These are phyloP conservation scores for Fistulina hepatica DNA, from an alignment of 1,284 basidiomycete species.

Conservation along the genomic window DNA sequence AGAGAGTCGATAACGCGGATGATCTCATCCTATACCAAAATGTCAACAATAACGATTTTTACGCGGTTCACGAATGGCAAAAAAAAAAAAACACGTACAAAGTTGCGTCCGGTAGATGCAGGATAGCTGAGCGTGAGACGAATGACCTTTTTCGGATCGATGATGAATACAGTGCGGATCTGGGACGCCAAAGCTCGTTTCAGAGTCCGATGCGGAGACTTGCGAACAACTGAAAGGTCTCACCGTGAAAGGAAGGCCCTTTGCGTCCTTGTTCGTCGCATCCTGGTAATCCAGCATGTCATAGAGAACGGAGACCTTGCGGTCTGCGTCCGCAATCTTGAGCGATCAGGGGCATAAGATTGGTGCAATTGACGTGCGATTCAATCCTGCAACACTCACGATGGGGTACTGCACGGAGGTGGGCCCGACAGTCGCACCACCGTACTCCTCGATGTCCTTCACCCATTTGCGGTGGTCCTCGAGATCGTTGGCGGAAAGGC, in stretches of 20 bases:
- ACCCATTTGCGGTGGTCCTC: slow-evolving; percentile 85
- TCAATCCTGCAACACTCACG: slow-evolving; percentile 32
- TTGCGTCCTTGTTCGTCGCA: slow-evolving; percentile 87
- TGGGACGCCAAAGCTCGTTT: slow-evolving; percentile 28
- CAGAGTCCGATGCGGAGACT: slow-evolving; percentile 7
- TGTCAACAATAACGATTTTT: slow-evolving; percentile 7
- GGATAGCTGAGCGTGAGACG: slow-evolving; percentile 88
- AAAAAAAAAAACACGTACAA: slow-evolving; percentile 80
- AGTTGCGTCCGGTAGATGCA: slow-evolving; percentile 75
- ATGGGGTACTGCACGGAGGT: slow-evolving; percentile 87
- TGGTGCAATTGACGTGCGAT: neutral
- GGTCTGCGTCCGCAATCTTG: slow-evolving; percentile 90
- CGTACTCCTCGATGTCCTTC: slow-evolving; percentile 82
- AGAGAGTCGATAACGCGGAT: slow-evolving; percentile 42
- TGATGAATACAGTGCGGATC: slow-evolving; percentile 92
- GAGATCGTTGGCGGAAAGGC: slow-evolving; percentile 89
- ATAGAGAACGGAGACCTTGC: slow-evolving; percentile 77
- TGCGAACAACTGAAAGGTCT: slow-evolving; percentile 15
- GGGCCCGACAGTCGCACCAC: slow-evolving; percentile 43
- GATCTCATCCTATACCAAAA: slow-evolving; percentile 18
- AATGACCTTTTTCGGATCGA: slow-evolving; percentile 88
- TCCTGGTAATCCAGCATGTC: slow-evolving; percentile 97
- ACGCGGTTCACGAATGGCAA: no score
- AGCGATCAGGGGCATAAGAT: no score
- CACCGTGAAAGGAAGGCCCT: slow-evolving; percentile 80